Conservation (phyloP, 2,329 filamentous ascomycete species). For the Neonectria coccinea region DNA sequence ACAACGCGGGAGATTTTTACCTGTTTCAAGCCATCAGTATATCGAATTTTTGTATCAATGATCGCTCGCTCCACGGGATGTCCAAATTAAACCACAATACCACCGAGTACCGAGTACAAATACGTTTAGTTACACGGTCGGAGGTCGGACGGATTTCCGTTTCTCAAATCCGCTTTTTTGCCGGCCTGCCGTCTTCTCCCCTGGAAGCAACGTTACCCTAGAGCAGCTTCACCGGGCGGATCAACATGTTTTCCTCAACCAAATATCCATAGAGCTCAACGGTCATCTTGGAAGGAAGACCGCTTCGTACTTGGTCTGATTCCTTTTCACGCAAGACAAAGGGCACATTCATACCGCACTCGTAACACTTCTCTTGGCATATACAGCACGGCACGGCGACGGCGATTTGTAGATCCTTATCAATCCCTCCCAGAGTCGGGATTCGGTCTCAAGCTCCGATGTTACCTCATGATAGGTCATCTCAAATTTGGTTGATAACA, state of each 20-base stretch:
- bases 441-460: background rate
- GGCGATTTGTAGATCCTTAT: background rate
- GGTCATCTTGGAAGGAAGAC: no score
- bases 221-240: background rate
- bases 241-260: no score
- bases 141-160: background rate
- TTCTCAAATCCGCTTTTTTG: background rate
- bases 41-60: no score
- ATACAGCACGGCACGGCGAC: background rate
- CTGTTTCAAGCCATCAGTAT: background rate
- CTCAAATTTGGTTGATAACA: background rate
- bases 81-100: background rate
- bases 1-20: background rate
- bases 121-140: no score
- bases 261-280: no score
- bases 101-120: no score
- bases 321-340: no score
- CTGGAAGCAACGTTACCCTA: background rate
- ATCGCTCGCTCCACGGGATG: background rate
- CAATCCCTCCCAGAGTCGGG: background rate
- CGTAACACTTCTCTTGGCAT: background rate
- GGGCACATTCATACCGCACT: no score
- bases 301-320: no score
- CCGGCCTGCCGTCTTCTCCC: background rate
- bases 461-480: no score